Percentiles rank a stretch among this genome's conserved stretches.
Conservation (phyloP, 208 protist species). For the Acanthamoeba sp. region DNA sequence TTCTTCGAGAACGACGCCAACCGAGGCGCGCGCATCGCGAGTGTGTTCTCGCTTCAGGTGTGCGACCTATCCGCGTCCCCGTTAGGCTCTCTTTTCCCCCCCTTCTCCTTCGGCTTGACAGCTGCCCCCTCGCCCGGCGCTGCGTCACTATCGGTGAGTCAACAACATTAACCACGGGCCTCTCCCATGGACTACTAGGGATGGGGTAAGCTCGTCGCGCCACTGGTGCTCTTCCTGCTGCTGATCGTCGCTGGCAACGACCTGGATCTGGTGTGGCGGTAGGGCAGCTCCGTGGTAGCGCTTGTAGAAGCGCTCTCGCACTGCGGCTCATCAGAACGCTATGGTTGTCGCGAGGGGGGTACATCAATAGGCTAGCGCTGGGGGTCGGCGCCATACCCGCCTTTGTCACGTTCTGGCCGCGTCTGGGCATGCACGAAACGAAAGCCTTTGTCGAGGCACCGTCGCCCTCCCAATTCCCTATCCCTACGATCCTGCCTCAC, state of each 20-base stretch:
- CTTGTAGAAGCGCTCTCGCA: no score
- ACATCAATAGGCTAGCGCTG: not conserved
- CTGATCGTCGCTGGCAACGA: not conserved
- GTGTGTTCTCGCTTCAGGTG: slow-evolving; percentile 87
- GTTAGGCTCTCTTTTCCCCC: slow-evolving; percentile 74
- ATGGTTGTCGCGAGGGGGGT: no score
- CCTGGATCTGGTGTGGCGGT: slow-evolving; percentile 43
- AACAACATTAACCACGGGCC: no score
- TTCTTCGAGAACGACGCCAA: slow-evolving; percentile 65
- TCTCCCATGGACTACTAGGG: not conserved
- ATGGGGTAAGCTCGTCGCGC: slow-evolving; percentile 30
- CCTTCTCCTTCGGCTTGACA: not conserved
- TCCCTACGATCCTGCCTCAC: not conserved
- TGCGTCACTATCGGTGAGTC: no score
- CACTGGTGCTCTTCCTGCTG: not conserved
- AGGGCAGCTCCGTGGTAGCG: no score
- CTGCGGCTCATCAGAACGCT: no score
- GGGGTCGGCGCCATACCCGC: slow-evolving; percentile 28
- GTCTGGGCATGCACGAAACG: slow-evolving; percentile 53
- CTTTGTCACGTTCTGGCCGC: slow-evolving; percentile 43
- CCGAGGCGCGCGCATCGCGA: slow-evolving; percentile 69
- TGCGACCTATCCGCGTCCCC: not conserved
- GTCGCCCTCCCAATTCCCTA: not conserved
- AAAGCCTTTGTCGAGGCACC: slow-evolving; percentile 4
- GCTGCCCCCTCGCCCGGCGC: not conserved